Percentiles rank a stretch among this genome's conserved stretches.
Conservation (phyloP, 2,329 filamentous ascomycete species). For the Calonectria pauciramosa region DNA sequence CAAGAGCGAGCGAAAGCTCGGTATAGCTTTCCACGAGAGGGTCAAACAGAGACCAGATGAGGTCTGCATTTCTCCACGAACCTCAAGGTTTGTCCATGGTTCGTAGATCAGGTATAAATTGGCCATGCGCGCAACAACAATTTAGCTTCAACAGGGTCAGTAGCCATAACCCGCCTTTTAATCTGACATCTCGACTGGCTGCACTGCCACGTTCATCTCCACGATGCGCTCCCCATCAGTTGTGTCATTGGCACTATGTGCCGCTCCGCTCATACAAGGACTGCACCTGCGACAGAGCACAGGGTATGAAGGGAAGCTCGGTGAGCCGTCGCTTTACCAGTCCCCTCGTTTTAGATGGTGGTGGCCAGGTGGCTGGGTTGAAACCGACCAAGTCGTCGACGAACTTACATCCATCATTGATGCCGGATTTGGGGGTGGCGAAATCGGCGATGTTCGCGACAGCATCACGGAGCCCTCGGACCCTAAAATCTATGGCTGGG, state of each 20-base stretch:
- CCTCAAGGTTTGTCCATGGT: background rate
- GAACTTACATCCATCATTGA: background rate
- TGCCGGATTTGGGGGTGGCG: background rate
- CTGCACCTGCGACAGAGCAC: background rate
- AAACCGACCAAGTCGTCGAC: background rate
- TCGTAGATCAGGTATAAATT: background rate
- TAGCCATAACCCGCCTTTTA: background rate
- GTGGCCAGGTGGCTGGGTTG: slow-evolving; percentile 1
- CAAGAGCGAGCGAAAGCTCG: background rate
- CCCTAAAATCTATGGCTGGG: background rate
- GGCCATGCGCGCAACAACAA: no score
- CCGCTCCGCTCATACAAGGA: background rate
- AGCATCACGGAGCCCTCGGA: background rate
- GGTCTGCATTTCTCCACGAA: background rate
- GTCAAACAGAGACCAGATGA: background rate
- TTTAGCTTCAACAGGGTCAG: background rate
- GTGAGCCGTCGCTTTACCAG: background rate
- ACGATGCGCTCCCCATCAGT: background rate
- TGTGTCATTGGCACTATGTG: background rate
- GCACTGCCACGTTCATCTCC: background rate
- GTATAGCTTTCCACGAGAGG: background rate
- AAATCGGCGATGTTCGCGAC: background rate
- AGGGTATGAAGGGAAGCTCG: background rate
- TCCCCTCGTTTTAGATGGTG: background rate
- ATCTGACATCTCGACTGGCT: background rate